A percentile compares a stretch with the other conserved stretches of the same genome.
These are phyloP conservation scores for Apiospora malaysiana DNA, from an alignment of 2,329 filamentous ascomycete genomes.

Conservation along the genomic window DNA sequence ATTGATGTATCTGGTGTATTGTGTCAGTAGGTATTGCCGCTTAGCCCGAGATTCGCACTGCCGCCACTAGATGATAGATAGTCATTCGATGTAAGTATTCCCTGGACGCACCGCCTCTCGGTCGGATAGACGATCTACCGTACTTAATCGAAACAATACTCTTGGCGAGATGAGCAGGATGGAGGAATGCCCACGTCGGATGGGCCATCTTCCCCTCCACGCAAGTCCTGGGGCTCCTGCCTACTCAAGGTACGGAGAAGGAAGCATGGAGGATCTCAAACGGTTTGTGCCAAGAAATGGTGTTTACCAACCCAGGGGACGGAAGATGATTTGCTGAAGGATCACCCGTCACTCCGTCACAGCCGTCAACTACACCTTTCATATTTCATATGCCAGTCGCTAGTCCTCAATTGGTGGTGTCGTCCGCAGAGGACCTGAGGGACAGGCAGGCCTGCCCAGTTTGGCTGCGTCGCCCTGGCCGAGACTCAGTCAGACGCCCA, in stretches of 20 bases:
- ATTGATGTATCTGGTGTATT: background rate
- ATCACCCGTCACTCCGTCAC: background rate
- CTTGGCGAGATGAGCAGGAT: conserved; percentile 10
- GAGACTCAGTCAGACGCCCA: background rate
- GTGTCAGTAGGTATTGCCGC: conserved; percentile 1
- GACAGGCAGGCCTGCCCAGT: background rate
- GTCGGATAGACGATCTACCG: background rate
- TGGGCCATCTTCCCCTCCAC: background rate
- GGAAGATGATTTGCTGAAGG: background rate
- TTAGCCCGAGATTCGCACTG: background rate
- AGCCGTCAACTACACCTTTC: background rate
- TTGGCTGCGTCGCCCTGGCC: background rate
- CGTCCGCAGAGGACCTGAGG: background rate
- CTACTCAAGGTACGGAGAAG: background rate
- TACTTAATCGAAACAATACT: background rate
- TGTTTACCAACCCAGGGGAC: background rate
- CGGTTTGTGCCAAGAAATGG: conserved; percentile 6
- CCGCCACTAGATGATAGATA: background rate
- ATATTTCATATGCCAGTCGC: background rate
- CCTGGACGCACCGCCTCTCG: background rate
- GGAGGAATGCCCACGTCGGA: conserved; percentile 9
- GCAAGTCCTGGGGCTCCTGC: background rate
- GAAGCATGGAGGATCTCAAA: background rate
- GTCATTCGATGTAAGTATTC: background rate
- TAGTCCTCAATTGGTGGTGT: background rate